phyloP scores from a whole-genome alignment of 164 flowering plant species.

The Aristolochia californica region DNA sequence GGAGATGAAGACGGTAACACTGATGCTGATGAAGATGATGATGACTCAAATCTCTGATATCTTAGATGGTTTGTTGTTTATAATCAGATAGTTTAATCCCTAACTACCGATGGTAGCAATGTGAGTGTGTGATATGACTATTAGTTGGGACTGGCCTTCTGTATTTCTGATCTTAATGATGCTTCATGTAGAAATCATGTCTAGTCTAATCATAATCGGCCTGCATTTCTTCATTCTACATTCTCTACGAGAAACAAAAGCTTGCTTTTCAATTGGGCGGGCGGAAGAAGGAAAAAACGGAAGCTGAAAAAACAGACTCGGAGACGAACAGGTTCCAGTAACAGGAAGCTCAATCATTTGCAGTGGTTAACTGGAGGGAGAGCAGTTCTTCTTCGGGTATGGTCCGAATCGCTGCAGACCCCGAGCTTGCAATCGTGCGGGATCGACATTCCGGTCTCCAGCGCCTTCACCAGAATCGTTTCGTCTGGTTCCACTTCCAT shows the following conservation, averaged over 20 bases:
- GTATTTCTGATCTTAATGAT: constrained; percentile 34
- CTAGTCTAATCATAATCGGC: background rate
- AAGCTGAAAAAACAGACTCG: background rate
- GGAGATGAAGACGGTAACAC: constrained; percentile 14
- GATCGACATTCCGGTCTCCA: constrained; percentile 59
- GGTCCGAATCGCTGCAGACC: constrained; percentile 62
- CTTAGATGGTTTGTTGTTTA: constrained; percentile 22
- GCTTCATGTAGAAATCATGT: constrained; percentile 38
- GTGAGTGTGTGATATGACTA: constrained; percentile 29
- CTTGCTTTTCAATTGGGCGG: background rate
- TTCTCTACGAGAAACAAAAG: background rate
- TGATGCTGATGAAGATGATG: constrained; percentile 7
- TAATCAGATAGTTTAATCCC: constrained; percentile 20
- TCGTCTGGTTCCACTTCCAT: constrained; percentile 82
- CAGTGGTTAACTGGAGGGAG: constrained; percentile 80
- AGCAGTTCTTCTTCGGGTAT: constrained; percentile 93
- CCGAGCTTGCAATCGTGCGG: constrained; percentile 98
- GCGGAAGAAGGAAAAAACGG: too few relatives aligned
- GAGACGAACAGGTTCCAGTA: background rate
- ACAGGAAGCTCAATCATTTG: constrained; percentile 37
- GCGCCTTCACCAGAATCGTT: constrained; percentile 64
- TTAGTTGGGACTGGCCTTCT: constrained; percentile 8
- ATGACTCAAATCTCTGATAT: constrained; percentile 11
- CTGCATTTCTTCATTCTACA: background rate
- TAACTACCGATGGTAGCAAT: constrained; percentile 26